Percentiles rank a stretch among this genome's conserved stretches.
Evolutionary conservation across 352 stramenopile species (phyloP).

Genomic region (Achlya hypogyna): DNA sequence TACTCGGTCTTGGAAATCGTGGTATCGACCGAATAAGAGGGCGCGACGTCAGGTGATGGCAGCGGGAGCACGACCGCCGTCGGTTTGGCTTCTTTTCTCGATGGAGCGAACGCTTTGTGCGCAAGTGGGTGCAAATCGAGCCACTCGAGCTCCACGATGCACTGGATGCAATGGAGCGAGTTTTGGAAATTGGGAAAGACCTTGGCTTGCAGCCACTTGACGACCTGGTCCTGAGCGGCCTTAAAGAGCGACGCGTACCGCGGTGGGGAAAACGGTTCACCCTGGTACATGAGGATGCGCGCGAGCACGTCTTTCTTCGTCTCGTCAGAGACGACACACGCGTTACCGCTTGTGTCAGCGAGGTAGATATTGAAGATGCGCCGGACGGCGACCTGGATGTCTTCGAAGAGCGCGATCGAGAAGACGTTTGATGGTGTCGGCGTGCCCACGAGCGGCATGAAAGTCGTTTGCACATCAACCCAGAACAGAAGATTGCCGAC

Average conservation of each 20-base stretch:
- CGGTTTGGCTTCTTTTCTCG: not conserved
- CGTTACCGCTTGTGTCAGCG: conserved; percentile 30
- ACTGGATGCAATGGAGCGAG: conserved; percentile 54
- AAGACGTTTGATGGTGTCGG: conserved; percentile 25
- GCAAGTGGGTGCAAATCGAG: conserved; percentile 36
- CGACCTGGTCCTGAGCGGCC: conserved; percentile 58
- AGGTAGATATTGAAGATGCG: conserved; percentile 58
- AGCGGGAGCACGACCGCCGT: conserved; percentile 1
- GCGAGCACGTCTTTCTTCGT: conserved; percentile 53
- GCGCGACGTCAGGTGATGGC: not conserved
- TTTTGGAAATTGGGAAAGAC: conserved; percentile 52
- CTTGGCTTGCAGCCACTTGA: conserved; percentile 51
- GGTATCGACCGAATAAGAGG: not conserved
- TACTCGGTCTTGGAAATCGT: not conserved
- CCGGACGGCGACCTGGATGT: conserved; percentile 54
- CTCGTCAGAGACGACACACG: conserved; percentile 35
- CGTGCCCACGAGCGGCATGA: conserved; percentile 51
- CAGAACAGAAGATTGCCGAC: conserved; percentile 62
- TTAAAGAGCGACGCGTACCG: conserved; percentile 62
- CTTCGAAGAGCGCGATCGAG: conserved; percentile 62
- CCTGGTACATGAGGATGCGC: conserved; percentile 57
- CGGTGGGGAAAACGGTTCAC: conserved; percentile 61
- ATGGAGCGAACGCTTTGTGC: conserved; percentile 24
- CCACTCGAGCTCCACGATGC: conserved; percentile 62
- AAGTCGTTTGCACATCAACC: conserved; percentile 62